These are phyloP conservation scores for Zoysia japonica DNA, from an alignment of 176 grass and related monocot species.

Conservation along the genomic window DNA sequence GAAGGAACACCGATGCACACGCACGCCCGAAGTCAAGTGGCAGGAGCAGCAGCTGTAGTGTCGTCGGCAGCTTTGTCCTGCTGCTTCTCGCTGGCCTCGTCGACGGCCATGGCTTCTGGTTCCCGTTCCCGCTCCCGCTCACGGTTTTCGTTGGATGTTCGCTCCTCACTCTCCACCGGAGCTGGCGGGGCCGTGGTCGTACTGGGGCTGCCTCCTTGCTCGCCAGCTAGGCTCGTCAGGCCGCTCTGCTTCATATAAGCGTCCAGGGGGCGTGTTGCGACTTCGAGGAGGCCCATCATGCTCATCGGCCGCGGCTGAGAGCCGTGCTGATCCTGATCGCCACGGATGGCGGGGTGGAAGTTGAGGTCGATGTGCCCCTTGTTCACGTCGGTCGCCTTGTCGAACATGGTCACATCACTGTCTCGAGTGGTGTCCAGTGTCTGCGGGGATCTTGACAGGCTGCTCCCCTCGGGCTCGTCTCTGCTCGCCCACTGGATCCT, in stretches of 20 bases:
- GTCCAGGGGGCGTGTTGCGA: conserved; percentile 70
- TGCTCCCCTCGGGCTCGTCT: conserved; percentile 77
- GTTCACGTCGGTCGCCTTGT: conserved; percentile 50
- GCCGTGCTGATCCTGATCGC: conserved; percentile 38
- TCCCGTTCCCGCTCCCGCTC: conserved; percentile 38
- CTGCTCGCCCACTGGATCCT: conserved; percentile 66
- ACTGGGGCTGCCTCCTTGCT: conserved; percentile 68
- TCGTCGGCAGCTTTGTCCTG: conserved; percentile 51
- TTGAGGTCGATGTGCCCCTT: conserved; percentile 91
- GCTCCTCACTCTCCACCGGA: conserved; percentile 62
- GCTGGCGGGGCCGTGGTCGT: conserved; percentile 22
- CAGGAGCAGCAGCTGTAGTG: conserved; percentile 7
- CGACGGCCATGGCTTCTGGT: conserved; percentile 44
- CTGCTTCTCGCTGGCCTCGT: conserved; percentile 51
- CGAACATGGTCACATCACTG: conserved; percentile 45
- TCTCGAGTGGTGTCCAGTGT: conserved; percentile 56
- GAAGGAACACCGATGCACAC: not conserved
- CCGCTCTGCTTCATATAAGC: conserved; percentile 92
- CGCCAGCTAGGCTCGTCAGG: conserved; percentile 53
- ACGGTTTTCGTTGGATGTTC: conserved; percentile 57
- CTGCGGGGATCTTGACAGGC: conserved; percentile 52
- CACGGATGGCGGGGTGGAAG: conserved; percentile 45
- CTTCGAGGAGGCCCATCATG: conserved; percentile 85
- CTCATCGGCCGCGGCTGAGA: conserved; percentile 41
- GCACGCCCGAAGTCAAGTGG: conserved; percentile 7